Percentiles rank a stretch among this genome's conserved stretches.
phyloP scores from a whole-genome alignment of 805 yeast species.

The Lipomyces anomalus region DNA sequence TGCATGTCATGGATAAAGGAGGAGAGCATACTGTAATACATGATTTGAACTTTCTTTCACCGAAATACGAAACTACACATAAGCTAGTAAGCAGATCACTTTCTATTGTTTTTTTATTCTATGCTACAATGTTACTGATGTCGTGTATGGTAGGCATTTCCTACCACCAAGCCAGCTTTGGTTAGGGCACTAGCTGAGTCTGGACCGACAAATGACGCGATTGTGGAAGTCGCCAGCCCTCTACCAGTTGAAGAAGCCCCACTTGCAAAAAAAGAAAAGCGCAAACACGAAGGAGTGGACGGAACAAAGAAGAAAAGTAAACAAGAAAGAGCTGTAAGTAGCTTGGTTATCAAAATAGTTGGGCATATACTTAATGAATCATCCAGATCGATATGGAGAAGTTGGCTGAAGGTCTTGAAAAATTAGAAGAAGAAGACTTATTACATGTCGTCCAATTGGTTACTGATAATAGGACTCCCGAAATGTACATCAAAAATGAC shows the following conservation, averaged over 20 bases:
- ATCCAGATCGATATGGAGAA: constrained; percentile 70
- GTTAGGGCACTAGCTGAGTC: constrained; percentile 68
- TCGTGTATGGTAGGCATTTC: constrained; percentile 43
- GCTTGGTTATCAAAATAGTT: constrained; percentile 37
- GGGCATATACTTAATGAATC: too few species aligned
- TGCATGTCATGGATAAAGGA: constrained; percentile 73
- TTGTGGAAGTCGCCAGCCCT: constrained; percentile 28
- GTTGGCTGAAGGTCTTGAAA: constrained; percentile 83
- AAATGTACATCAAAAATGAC: constrained; percentile 92
- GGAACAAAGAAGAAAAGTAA: constrained; percentile 35
- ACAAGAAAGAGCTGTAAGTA: constrained; percentile 56
- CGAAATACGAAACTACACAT: constrained; percentile 73
- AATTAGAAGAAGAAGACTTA: constrained; percentile 84
- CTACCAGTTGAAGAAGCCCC: constrained; percentile 18
- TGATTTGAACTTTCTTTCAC: constrained; percentile 79
- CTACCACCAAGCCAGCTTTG: constrained; percentile 66
- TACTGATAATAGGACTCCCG: constrained; percentile 88
- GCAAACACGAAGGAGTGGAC: constrained; percentile 34
- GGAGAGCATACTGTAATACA: constrained; percentile 86
- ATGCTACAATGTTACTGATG: not conserved
- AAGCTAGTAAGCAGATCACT: constrained; percentile 38
- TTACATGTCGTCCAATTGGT: constrained; percentile 96
- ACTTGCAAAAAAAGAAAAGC: constrained; percentile 34
- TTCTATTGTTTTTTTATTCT: too few species aligned
- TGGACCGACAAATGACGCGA: constrained; percentile 67